These are phyloP conservation scores for Penicillium nucicola DNA, from an alignment of 495 filamentous ascomycete species.

Conservation along the genomic window DNA sequence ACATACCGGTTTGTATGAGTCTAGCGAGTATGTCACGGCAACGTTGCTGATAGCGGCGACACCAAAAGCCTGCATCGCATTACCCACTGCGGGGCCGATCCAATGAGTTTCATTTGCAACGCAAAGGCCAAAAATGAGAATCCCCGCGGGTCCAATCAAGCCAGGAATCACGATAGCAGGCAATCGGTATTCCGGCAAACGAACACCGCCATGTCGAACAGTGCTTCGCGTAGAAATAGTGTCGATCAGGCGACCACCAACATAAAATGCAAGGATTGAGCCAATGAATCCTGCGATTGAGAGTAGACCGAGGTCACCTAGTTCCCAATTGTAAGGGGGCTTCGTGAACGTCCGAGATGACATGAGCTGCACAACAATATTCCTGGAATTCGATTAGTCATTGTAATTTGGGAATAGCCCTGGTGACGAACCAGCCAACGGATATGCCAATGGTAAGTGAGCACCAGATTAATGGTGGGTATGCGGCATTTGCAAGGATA, in stretches of 20 bases:
- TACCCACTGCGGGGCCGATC: conserved; percentile 31
- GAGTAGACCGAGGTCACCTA: conserved; percentile 25
- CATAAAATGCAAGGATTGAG: conserved; percentile 27
- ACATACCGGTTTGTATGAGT: conserved; percentile 30
- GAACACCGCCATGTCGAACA: conserved; percentile 18
- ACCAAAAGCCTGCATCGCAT: conserved; percentile 35
- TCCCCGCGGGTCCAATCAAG: conserved; percentile 23
- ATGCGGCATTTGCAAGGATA: conserved; percentile 21
- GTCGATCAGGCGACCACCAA: conserved; percentile 32
- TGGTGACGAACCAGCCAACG: conserved; percentile 24
- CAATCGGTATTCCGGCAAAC: conserved; percentile 28
- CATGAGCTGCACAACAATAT: conserved; percentile 33
- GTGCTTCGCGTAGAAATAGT: conserved; percentile 29
- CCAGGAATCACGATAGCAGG: conserved; percentile 29
- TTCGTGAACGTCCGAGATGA: conserved; percentile 27
- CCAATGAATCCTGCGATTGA: conserved; percentile 31
- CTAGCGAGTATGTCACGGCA: conserved; percentile 31
- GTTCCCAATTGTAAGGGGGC: conserved; percentile 28
- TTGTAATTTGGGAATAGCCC: not conserved
- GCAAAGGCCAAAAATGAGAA: conserved; percentile 30
- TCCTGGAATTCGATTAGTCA: conserved; percentile 14
- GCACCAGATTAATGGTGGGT: conserved; percentile 32
- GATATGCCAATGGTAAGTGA: conserved; percentile 27
- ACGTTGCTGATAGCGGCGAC: conserved; percentile 33
- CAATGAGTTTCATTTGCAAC: conserved; percentile 27